These are phyloP conservation scores for Sorghum bicolor DNA, from an alignment of 176 grass and related monocot genomes.

Conservation along the genomic window Sorghum_bicolor_NCBIv3 NC_012870.2:69857501-69858000, in stretches of 20 bases:
- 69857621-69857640: background rate
- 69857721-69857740: background rate
- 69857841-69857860: no score
- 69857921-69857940: background rate
- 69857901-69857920: conserved; percentile 2
- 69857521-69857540: no score
- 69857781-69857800: background rate
- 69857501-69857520: no score
- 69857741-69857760: background rate
- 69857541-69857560: no score
- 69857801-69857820: background rate
- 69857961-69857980: conserved; percentile 17
- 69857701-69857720: background rate
- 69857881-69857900: background rate
- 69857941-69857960: conserved; percentile 1
- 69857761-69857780: background rate
- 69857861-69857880: background rate
- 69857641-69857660: no score
- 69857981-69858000: background rate
- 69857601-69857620: no score
- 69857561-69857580: no score
- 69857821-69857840: no score
- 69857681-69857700: background rate
- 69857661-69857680: background rate
- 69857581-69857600: no score